Base-by-base conservation (phyloP, 1,284 basidiomycete species). In the Fomitopsis palustris region DNA sequence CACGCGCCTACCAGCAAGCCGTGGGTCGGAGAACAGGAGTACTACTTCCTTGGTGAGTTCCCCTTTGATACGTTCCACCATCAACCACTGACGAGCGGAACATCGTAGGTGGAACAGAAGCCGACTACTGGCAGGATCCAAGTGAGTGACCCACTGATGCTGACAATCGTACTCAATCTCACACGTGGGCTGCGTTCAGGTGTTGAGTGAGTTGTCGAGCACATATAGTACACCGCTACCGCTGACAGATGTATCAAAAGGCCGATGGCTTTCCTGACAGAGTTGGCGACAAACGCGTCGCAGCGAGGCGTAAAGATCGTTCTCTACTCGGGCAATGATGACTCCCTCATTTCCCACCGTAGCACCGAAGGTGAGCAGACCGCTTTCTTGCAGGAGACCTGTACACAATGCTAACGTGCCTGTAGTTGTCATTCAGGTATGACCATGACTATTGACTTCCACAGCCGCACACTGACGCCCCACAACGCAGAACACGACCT, bases 271-370 rank as follows among this genome's bases (percentile, higher is more conserved):
- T 89, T 88, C 70, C 73, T 90, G 31, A 77, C 78, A 0, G 85
- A 86, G 21, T 76, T 90, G 17, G 86, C 87, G 1, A 78, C 83
- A 5, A 88, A 88, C 61, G 82, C 84, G 16, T 78, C 82, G 0
- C 72, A 73, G 1, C 76, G 79, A 12, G 70, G 75, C 43, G 72
- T 90, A 23, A 72, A 75, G 0, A 71, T 90, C 17, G 72, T 90
- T 5, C 70, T 90, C 14, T 89, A 78, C 65, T 85, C 86, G 7
- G 88, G 84, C 12, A 88, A 89, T 63, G 83, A 88, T 62, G 88
- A 90, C 66, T 75, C 83, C 2, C 78, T 90, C 21, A 77, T 88
- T 53, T 71, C 85, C 2, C 88, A 90, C 66, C 74, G 78, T n/a
- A 81, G 85, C 16, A 84, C 86, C 25, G 82, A 90, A 78, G 71